Evolutionary conservation across 176 grass and related monocot species (phyloP).

Genomic region (Oryza meyeriana): DNA sequence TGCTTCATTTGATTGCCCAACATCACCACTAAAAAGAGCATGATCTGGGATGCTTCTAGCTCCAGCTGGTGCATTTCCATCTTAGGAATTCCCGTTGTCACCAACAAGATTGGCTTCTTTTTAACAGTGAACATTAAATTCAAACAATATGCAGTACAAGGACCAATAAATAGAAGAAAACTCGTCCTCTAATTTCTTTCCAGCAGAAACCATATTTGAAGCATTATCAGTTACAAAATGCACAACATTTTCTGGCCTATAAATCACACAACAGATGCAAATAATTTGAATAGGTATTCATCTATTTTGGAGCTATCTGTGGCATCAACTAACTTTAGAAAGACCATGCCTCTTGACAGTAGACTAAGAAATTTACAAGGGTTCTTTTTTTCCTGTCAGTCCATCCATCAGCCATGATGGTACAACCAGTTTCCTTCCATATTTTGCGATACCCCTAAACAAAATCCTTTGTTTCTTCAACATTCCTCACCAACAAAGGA

Average conservation of each 20-base stretch:
- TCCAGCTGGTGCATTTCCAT: no score
- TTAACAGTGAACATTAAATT: background rate
- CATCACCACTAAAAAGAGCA: no score
- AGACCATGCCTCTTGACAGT: background rate
- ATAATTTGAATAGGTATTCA: slow-evolving; percentile 18
- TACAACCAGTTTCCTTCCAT: no score
- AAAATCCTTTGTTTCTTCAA: no score
- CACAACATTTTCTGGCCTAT: background rate
- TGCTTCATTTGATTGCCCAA: no score
- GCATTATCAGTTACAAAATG: background rate
- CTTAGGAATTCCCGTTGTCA: no score
- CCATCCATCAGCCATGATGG: no score
- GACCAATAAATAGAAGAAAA: background rate
- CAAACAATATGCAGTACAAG: background rate
- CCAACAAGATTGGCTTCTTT: no score
- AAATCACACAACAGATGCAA: background rate
- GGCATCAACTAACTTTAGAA: slow-evolving; percentile 7
- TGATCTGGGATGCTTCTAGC: no score
- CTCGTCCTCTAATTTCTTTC: background rate
- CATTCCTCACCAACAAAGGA: no score
- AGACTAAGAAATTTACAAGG: background rate
- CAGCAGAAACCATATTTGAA: background rate
- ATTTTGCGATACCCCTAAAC: no score
- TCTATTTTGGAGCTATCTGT: background rate
- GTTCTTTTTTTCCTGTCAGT: no score